Evolutionary conservation across 192 early-diverging fungal genomes (phyloP), one percentile per base, ranked within the genome.

Genomic region (Coemansia sp.): DNA sequence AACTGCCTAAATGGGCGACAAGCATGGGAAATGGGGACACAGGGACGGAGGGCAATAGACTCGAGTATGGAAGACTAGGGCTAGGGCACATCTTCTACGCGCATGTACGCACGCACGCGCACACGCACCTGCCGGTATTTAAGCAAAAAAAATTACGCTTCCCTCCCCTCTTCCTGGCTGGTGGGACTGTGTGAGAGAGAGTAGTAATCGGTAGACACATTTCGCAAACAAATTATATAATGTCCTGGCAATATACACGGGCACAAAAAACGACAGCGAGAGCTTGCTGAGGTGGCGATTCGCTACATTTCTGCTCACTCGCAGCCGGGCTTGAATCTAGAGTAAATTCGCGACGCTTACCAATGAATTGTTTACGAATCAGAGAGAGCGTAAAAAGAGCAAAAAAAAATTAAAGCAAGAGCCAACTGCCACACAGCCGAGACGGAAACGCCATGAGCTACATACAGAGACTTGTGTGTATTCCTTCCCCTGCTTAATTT

Each of bases 311-410:
- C 45, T 18, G 45, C 20, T 49, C 20, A 61, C 10, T 27, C 18
- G 24, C 30, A 58, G 52, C 20, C 15, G 10, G 53, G 16, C 8
- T 32, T 30, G 39, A 62, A 62, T 56, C 45, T 22, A 18, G 39
- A 7, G 47, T 11, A 30, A 13, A 44, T 45, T 40, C 52, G n/a
- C 39, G 22, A 15, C 32, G 58, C 56, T 59, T 59, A 59, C 58
- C 58, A 39, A 59, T 59, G 58, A 24, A 39, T 43, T 41, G 39
- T 64, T 64, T 35, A 55, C 61, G 60, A 69, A 63, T 62, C 50
- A 18, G 13, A 32, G 20, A 32, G 38, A 67, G 20, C 29, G 40
- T 22, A 43, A 59, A 44, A 50, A 68, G 40, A 59, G 15, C 34
- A 37, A 20, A 12, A 52, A 53, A 59, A 11, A 39, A 32, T 15